Conservation (phyloP, 768 basidiomycete genomes). For the Rhizopogon roseolus region DNA sequence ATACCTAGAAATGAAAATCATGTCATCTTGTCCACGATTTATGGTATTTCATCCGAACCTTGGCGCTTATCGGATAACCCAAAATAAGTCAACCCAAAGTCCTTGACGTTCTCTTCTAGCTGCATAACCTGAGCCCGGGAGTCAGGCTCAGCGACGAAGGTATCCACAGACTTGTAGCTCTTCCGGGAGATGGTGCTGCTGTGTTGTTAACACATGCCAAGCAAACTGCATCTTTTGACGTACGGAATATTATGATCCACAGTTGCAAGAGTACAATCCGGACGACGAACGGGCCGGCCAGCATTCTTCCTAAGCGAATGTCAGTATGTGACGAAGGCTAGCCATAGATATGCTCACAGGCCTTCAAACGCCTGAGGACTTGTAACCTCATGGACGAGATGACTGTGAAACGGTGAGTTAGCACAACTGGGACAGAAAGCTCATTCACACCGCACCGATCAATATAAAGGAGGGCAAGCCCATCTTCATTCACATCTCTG, state of each 20-base stretch:
- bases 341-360: conserved; percentile 42
- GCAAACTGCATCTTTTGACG: conserved; percentile 23
- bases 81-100: conserved; percentile 89
- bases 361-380: conserved; percentile 91
- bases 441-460: conserved; percentile 47
- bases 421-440: not conserved
- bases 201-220: not conserved
- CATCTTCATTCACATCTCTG: conserved; percentile 71
- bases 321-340: conserved; percentile 8
- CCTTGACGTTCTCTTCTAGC: conserved; percentile 85
- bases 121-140: conserved; percentile 80
- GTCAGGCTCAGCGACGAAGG: conserved; percentile 81
- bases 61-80: conserved; percentile 87
- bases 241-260: conserved; percentile 88
- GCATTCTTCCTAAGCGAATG: conserved; percentile 54
- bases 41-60: conserved; percentile 38
- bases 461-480: conserved; percentile 78
- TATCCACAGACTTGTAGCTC: conserved; percentile 62
- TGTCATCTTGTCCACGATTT: not conserved
- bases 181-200: conserved; percentile 68
- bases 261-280: conserved; percentile 87
- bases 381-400: conserved; percentile 88
- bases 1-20: conserved; percentile 46
- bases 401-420: conserved; percentile 23
- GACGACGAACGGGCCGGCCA: conserved; percentile 70